Conservation (phyloP, 2,329 filamentous ascomycete genomes). For the Fusarium xylarioides region DNA sequence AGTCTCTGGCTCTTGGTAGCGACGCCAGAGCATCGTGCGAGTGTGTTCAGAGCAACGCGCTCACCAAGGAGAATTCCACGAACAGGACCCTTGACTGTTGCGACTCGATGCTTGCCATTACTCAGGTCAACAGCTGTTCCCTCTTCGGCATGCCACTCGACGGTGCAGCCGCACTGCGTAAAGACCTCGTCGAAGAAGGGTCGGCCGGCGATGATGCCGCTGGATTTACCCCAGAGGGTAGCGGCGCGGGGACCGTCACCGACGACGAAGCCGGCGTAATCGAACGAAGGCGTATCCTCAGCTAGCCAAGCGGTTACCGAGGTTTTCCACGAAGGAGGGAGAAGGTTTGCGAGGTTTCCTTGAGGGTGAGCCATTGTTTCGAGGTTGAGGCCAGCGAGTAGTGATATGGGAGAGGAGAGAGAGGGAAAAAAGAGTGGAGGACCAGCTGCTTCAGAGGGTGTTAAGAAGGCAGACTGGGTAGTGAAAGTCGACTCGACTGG, state of each 20-base stretch:
- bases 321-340: constrained; percentile 86
- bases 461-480: not conserved
- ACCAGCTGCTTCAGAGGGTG: not conserved
- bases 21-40: constrained; percentile 91
- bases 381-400: not conserved
- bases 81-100: constrained; percentile 86
- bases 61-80: constrained; percentile 87
- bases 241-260: constrained; percentile 73
- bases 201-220: constrained; percentile 85
- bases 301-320: constrained; percentile 86
- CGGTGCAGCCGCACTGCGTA: constrained; percentile 85
- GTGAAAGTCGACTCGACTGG: not conserved
- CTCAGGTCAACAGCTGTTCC: constrained; percentile 73
- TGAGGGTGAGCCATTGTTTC: constrained; percentile 41
- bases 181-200: constrained; percentile 98
- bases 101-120: constrained; percentile 67
- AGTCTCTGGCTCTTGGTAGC: constrained; percentile 73
- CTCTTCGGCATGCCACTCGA: constrained; percentile 87
- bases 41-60: constrained; percentile 88
- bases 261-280: constrained; percentile 97
- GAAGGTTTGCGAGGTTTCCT: constrained; percentile 70
- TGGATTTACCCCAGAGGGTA: constrained; percentile 74
- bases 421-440: not conserved
- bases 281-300: constrained; percentile 95
- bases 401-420: not conserved